Evolutionary conservation across 73 alveolate genomes (phyloP).

Genomic region (Tetrahymena malaccensis): DNA sequence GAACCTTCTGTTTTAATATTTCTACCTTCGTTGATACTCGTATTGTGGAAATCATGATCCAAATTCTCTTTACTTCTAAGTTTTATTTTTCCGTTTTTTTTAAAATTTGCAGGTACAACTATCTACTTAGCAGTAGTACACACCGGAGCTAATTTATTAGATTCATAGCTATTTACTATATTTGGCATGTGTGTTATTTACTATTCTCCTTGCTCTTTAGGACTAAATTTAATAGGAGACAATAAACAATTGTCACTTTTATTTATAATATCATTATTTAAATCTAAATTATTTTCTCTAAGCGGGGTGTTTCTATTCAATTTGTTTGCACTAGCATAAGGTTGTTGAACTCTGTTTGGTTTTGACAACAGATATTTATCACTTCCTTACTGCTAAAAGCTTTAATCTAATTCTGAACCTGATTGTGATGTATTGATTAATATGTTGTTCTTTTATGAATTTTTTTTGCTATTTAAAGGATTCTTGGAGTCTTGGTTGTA

Average conservation of each 20-base stretch:
- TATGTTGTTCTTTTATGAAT: neutral
- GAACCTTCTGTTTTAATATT: neutral
- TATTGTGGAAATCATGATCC: neutral
- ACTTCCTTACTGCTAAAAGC: neutral
- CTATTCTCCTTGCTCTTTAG: neutral
- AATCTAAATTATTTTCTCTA: neutral
- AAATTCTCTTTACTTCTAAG: neutral
- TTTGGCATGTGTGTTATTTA: neutral
- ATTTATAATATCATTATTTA: neutral
- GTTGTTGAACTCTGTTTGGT: neutral
- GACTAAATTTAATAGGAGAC: neutral
- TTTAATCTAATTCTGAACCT: neutral
- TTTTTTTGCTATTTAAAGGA: neutral
- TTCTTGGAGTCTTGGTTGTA: neutral
- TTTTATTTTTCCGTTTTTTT: neutral
- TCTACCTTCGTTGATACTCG: neutral
- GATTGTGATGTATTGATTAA: neutral
- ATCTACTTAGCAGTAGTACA: neutral
- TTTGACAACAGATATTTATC: neutral
- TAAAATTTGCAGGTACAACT: neutral
- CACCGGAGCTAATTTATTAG: neutral
- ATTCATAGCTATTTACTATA: neutral
- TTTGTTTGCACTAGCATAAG: neutral
- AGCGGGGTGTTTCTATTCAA: neutral
- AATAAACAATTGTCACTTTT: neutral